Conservation (phyloP, 352 stramenopile species). For the Globisporangium paddicum region DNA sequence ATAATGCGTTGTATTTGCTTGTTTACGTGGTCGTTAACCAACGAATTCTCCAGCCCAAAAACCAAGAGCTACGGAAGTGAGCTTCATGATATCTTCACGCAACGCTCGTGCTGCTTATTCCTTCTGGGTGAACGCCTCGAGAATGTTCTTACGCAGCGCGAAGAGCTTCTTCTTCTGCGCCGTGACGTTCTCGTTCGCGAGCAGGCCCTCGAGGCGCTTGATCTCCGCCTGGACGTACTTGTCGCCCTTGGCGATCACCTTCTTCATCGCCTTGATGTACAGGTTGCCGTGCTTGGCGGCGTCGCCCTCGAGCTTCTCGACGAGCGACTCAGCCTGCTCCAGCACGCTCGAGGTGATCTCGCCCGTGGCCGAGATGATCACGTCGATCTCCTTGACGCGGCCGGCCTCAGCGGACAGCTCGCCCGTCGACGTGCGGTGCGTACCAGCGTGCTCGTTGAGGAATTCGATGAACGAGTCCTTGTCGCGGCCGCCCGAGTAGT, state of each 20-base stretch:
- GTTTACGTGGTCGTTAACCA: not conserved
- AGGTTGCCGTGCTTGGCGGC: conserved; percentile 74
- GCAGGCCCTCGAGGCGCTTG: conserved; percentile 69
- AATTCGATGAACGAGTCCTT: conserved; percentile 87
- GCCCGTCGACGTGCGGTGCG: conserved; percentile 71
- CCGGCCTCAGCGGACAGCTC: conserved; percentile 70
- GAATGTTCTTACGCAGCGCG: conserved; percentile 88
- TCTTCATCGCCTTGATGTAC: conserved; percentile 90
- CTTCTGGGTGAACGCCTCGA: conserved; percentile 59
- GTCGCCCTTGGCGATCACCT: conserved; percentile 84
- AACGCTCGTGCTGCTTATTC: conserved; percentile 14
- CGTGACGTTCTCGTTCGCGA: conserved; percentile 78
- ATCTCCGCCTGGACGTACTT: conserved; percentile 85
- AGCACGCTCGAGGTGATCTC: conserved; percentile 65
- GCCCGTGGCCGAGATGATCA: conserved; percentile 69
- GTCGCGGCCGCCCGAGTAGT: conserved; percentile 83
- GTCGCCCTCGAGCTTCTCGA: conserved; percentile 64
- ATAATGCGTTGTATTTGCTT: not conserved
- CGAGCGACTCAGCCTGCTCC: conserved; percentile 65
- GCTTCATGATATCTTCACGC: not conserved
- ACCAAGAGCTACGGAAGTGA: not conserved
- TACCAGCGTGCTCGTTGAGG: conserved; percentile 89
- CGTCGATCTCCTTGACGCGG: conserved; percentile 78
- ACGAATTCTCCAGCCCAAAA: not conserved
- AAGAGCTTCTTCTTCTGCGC: conserved; percentile 90